Evolutionary conservation across 2,329 filamentous ascomycete genomes (phyloP).

Genomic region (Coleophoma eucalyptorum): DNA sequence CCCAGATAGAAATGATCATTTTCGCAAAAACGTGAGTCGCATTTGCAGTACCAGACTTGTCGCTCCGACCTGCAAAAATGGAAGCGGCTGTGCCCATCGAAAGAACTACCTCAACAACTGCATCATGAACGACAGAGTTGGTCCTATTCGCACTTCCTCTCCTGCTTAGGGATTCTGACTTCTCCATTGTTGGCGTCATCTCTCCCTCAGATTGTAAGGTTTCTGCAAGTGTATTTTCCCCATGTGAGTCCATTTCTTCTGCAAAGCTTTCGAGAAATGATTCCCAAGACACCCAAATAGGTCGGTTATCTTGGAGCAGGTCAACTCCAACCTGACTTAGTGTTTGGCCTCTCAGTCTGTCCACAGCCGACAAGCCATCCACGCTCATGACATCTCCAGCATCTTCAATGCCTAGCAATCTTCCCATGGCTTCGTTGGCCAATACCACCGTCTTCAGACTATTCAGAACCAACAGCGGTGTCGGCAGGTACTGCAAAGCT

Average conservation of each 20-base stretch:
- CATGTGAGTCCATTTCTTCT: slow-evolving; percentile 13
- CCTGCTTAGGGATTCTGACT: slow-evolving; percentile 10
- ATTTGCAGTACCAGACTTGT: slow-evolving; percentile 21
- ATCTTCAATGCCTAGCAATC: slow-evolving; percentile 57
- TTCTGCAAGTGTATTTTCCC: slow-evolving; percentile 2
- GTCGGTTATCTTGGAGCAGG: slow-evolving; percentile 63
- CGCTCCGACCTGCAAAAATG: slow-evolving; percentile 3
- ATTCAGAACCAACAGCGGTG: slow-evolving; percentile 67
- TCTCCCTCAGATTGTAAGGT: slow-evolving; percentile 14
- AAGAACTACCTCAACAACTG: slow-evolving; percentile 65
- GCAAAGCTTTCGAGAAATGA: slow-evolving; percentile 50
- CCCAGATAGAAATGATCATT: slow-evolving; percentile 76
- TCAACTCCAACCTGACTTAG: slow-evolving; percentile 70
- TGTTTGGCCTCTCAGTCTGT: slow-evolving; percentile 60
- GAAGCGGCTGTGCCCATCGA: slow-evolving; percentile 30
- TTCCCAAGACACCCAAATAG: slow-evolving; percentile 57
- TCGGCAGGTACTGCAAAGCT: slow-evolving; percentile 70
- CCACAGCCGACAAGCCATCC: slow-evolving; percentile 41
- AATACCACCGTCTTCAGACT: slow-evolving; percentile 66
- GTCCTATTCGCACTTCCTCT: slow-evolving; percentile 14
- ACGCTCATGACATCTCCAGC: slow-evolving; percentile 32
- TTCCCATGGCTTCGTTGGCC: slow-evolving; percentile 73
- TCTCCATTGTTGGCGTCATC: slow-evolving; percentile 32
- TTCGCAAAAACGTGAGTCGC: slow-evolving; percentile 51
- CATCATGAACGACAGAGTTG: slow-evolving; percentile 48